phyloP scores from a whole-genome alignment of 768 basidiomycete species.

The Trametes gibbosa region DNA sequence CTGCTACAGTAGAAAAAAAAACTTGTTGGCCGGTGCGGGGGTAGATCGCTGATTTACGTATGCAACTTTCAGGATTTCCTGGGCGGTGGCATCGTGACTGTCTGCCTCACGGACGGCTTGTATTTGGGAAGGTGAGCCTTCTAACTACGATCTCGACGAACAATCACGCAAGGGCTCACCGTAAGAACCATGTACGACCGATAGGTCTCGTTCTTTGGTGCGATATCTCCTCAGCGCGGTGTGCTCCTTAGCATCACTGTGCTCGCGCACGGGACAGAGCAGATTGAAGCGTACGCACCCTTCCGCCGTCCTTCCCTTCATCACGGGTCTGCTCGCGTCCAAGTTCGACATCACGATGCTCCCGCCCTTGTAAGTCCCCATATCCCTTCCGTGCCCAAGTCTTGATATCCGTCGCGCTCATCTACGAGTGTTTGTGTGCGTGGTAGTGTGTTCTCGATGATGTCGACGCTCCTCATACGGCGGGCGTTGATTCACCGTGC shows the following conservation, averaged over 20 bases:
- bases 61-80: conserved; percentile 44
- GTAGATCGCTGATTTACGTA: background rate
- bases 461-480: conserved; percentile 51
- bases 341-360: conserved; percentile 58
- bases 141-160: background rate
- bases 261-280: conserved; percentile 40
- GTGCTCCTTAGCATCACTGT: conserved; percentile 49
- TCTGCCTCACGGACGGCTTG: conserved; percentile 45
- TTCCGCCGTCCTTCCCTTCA: conserved; percentile 68
- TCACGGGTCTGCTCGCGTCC: conserved; percentile 67
- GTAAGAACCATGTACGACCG: too few relatives aligned
- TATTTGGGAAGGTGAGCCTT: conserved; percentile 45
- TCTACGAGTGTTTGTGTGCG: too few relatives aligned
- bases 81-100: conserved; percentile 44
- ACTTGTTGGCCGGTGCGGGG: too few relatives aligned
- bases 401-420: too few relatives aligned
- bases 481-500: conserved; percentile 50
- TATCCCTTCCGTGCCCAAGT: background rate
- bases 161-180: too few relatives aligned
- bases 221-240: too few relatives aligned
- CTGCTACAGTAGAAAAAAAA: conserved; percentile 35
- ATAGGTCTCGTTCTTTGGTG: background rate
- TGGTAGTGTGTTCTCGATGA: conserved; percentile 54
- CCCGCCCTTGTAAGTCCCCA: conserved; percentile 55
- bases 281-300: conserved; percentile 58